Evolutionary conservation across 371 early-diverging fungal genomes (phyloP), one percentile per base, ranked within the genome.

Genomic region (Fennellomyces sp.): DNA sequence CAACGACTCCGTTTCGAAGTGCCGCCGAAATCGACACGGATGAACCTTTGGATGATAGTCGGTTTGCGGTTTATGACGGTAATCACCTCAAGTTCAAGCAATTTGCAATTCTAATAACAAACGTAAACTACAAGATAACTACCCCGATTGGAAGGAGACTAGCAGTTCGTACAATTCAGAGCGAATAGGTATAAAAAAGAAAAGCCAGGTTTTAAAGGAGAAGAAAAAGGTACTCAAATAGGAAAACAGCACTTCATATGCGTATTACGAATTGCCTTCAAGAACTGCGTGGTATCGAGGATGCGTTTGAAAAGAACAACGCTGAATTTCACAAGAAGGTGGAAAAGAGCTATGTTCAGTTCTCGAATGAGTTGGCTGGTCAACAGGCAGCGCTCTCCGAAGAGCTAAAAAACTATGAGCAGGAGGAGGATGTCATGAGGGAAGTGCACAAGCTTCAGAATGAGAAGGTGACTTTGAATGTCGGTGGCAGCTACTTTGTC

Each of bases 401-500:
- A 21, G 68, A 75, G 28, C 60, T 66, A 25, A 52, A 56, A 36
- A 67, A 66, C 15, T 67, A 61, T 38, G 69, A 71, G 11, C 51
- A 49, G 26, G 76, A 78, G 45, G 63, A 68, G 25, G 53, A 59
- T 15, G 12, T 65, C 8, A 69, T 75, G 56, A 35, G 52, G 62
- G 73, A 76, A 26, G 56, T 73, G 19, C 42, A 58, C 21, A 59
- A 56, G 50, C 58, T 64, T 36, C 75, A 74, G 26, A 60, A 70
- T 27, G 73, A 78, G 61, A 75, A 72, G 58, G 69, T 76, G 45
- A 74, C 72, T 41, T 60, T 78, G 3, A 78, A 78, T 52, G 76
- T 78, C 1, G 79, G 79, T 17, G 79, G 79, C 0, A 65, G 71
- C 21, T 21, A 60, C 10, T 78, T 73, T 42, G 69, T 71, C n/a